Conservation (phyloP, 2,329 filamentous ascomycete species). For the Kalmusia sp. region DNA sequence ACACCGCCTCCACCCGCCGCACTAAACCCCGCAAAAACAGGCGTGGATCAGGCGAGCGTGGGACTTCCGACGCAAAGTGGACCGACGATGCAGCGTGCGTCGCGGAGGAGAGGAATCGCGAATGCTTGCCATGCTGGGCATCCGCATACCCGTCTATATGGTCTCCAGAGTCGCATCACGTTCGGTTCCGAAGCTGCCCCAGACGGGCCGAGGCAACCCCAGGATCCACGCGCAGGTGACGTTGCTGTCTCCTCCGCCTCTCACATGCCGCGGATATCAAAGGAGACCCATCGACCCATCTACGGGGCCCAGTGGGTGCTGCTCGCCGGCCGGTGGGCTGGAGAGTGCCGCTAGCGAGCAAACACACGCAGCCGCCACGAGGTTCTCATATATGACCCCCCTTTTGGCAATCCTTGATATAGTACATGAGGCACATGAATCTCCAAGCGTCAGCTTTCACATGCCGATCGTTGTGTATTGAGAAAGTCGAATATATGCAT, state of each 20-base stretch:
- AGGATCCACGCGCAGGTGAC: constrained; percentile 16
- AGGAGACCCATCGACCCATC: constrained; percentile 4
- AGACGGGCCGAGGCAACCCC: constrained; percentile 6
- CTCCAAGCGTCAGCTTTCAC: neutral
- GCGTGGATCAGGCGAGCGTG: constrained; percentile 5
- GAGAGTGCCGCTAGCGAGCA: constrained; percentile 2
- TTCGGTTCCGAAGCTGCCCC: constrained; percentile 8
- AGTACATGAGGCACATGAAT: too few species aligned
- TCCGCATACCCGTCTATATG: constrained; percentile 22
- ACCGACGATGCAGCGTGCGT: neutral
- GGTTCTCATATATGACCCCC: constrained; percentile 15
- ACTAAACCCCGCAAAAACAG: constrained; percentile 36
- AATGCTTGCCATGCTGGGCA: constrained; percentile 2
- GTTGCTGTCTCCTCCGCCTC: constrained; percentile 23
- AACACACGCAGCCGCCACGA: constrained; percentile 11
- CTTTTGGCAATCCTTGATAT: too few species aligned
- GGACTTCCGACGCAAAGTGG: neutral
- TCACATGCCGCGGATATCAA: constrained; percentile 29
- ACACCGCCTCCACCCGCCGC: constrained; percentile 28
- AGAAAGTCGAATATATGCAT: neutral
- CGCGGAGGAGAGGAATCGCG: neutral
- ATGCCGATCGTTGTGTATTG: neutral
- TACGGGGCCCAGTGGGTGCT: constrained; percentile 1
- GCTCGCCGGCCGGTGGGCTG: neutral
- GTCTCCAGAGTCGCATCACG: constrained; percentile 10